A percentile compares a stretch with the other conserved stretches of the same genome.
Evolutionary conservation across 1,284 basidiomycete species (phyloP).

Genomic region (Pseudozyma tsukubaensis): DNA sequence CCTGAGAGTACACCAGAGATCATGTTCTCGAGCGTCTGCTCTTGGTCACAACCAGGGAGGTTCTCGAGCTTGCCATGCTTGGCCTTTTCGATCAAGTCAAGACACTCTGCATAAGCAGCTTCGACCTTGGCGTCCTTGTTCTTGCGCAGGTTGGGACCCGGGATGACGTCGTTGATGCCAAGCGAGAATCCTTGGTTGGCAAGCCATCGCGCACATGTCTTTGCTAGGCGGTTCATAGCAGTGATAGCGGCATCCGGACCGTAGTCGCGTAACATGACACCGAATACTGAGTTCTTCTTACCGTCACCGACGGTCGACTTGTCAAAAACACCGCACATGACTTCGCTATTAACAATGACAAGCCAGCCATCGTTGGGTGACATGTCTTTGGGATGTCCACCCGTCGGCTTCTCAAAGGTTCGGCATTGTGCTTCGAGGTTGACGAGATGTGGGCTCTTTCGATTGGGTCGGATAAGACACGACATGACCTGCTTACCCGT

Average conservation of each 20-base stretch:
- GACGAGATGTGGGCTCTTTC: conserved; percentile 77
- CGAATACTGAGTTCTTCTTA: conserved; percentile 99
- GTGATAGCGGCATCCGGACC: conserved; percentile 92
- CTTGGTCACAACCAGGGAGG: conserved; percentile 94
- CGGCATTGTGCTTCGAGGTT: conserved; percentile 98
- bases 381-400: conserved; percentile 77
- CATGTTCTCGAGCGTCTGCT: conserved; percentile 93
- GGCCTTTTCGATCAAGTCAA: conserved; percentile 86
- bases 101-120: conserved; percentile 87
- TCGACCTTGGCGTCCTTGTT: conserved; percentile 90
- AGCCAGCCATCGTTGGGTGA: conserved; percentile 98
- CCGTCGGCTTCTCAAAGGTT: conserved; percentile 85
- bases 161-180: conserved; percentile 98
- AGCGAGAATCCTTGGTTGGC: conserved; percentile 98
- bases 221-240: conserved; percentile 96
- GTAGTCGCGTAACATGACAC: conserved; percentile 96
- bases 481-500: conserved; percentile 99
- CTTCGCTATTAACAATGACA: conserved; percentile 96
- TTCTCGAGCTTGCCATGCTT: conserved; percentile 94
- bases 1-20: conserved; percentile 93
- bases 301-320: conserved; percentile 98
- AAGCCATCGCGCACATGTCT: conserved; percentile 93
- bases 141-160: conserved; percentile 81
- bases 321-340: conserved; percentile 99
- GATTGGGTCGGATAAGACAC: conserved; percentile 94